Evolutionary conservation across 2,329 filamentous ascomycete species (phyloP).

Genomic region (Leptosphaerulina australis): DNA sequence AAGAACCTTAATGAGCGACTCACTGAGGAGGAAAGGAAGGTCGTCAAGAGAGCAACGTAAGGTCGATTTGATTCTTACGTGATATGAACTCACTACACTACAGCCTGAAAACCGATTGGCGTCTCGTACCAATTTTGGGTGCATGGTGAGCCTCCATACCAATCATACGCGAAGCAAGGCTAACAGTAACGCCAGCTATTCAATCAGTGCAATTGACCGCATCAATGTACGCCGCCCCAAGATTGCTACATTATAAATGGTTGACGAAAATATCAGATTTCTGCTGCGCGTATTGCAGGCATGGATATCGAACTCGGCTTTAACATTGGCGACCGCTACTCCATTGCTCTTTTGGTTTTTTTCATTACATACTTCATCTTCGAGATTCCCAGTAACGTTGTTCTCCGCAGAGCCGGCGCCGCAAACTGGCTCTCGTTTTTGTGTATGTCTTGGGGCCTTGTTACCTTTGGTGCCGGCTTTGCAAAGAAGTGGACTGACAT

Average conservation of each 20-base stretch:
- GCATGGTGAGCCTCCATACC: slow-evolving; percentile 12
- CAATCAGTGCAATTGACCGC: slow-evolving; percentile 30
- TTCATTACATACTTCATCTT: slow-evolving; percentile 60
- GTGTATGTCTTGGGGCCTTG: slow-evolving; percentile 30
- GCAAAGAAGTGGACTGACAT: slow-evolving; percentile 27
- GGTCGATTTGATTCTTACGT: not conserved
- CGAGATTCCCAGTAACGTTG: slow-evolving; percentile 59
- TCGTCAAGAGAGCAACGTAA: slow-evolving; percentile 23
- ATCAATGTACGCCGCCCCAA: slow-evolving; percentile 24
- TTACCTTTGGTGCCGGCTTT: slow-evolving; percentile 27
- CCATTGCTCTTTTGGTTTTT: slow-evolving; percentile 58
- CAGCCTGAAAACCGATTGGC: slow-evolving; percentile 38
- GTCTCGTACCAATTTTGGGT: slow-evolving; percentile 38
- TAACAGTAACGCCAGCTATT: slow-evolving; percentile 6
- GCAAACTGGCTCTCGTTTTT: slow-evolving; percentile 32
- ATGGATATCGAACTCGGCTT: slow-evolving; percentile 55
- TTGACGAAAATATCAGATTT: not conserved
- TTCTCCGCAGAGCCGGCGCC: slow-evolving; percentile 49
- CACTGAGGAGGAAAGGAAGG: slow-evolving; percentile 20
- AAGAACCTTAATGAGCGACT: slow-evolving; percentile 1
- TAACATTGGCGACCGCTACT: slow-evolving; percentile 53
- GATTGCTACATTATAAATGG: too few relatives aligned
- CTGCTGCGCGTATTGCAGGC: slow-evolving; percentile 49
- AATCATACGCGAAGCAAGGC: not conserved
- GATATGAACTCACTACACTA: slow-evolving; percentile 7